Evolutionary conservation across 768 basidiomycete species (phyloP).

Genomic region (Epithele typhae): DNA sequence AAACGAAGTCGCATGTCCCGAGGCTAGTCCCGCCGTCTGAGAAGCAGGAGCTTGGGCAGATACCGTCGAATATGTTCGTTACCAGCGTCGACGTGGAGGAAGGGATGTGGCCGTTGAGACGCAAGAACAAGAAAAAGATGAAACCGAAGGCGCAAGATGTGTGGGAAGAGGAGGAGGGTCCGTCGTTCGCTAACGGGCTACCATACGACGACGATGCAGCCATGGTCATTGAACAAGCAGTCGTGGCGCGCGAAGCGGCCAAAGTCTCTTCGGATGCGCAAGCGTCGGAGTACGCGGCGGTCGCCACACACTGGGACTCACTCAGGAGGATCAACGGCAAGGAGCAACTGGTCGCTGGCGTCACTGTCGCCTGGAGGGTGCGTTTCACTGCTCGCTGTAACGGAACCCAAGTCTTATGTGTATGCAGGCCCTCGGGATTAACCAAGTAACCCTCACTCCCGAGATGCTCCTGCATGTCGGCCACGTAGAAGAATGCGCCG

Average conservation of each 20-base stretch:
- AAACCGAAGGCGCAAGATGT: constrained; percentile 13
- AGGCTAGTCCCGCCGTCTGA: constrained; percentile 63
- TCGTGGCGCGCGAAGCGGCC: too few species aligned
- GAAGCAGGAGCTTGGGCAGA: constrained; percentile 39
- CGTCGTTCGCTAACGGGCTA: constrained; percentile 19
- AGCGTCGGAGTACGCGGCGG: constrained; percentile 9
- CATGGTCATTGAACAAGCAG: background rate
- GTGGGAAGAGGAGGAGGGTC: constrained; percentile 3
- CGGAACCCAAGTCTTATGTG: background rate
- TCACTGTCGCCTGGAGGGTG: constrained; percentile 33
- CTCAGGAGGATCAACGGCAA: constrained; percentile 16
- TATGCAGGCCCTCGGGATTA: constrained; percentile 51
- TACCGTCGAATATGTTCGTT: constrained; percentile 64
- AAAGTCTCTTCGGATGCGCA: background rate
- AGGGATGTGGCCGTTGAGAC: constrained; percentile 34
- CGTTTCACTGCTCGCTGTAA: background rate
- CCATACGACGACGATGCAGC: constrained; percentile 30
- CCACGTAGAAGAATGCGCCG: constrained; percentile 27
- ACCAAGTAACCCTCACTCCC: constrained; percentile 55
- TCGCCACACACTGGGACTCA: constrained; percentile 26
- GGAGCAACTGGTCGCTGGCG: constrained; percentile 16
- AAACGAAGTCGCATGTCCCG: constrained; percentile 14
- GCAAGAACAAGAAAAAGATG: constrained; percentile 32
- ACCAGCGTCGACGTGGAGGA: constrained; percentile 70
- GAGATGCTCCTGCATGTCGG: constrained; percentile 51